phyloP scores from a whole-genome alignment of 257 asterid species.

The Ilex asprella region DNA sequence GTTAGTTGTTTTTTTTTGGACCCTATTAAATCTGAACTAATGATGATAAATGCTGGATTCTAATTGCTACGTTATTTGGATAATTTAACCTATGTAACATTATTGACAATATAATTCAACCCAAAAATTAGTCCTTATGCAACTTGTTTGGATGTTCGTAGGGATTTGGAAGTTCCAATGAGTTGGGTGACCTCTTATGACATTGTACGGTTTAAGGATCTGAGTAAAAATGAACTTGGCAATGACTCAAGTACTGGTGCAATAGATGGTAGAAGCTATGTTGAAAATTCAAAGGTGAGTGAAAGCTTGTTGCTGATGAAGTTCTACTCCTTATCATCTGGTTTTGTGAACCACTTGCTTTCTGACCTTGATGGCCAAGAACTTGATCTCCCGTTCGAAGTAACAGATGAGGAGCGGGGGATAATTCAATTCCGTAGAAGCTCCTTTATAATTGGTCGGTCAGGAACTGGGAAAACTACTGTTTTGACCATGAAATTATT shows the following conservation, averaged over 20 bases:
- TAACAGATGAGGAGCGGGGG: constrained; percentile 55
- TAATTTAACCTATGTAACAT: not conserved
- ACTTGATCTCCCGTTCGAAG: constrained; percentile 60
- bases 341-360: constrained; percentile 47
- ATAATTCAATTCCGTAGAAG: constrained; percentile 40
- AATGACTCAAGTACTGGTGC: constrained; percentile 12
- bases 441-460: constrained; percentile 60
- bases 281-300: constrained; percentile 44
- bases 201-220: constrained; percentile 31
- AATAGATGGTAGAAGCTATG: constrained; percentile 25
- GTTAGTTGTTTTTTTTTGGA: constrained; percentile 21
- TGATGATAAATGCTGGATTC: not conserved
- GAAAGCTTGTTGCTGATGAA: constrained; percentile 65
- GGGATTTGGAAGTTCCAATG: constrained; percentile 54
- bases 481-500: constrained; percentile 53
- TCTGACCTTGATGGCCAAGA: constrained; percentile 36
- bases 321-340: constrained; percentile 50
- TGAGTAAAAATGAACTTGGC: not conserved
- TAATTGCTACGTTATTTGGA: not conserved
- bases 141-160: constrained; percentile 10
- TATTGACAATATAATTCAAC: too few relatives aligned
- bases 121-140: not conserved
- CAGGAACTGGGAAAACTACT: constrained; percentile 74
- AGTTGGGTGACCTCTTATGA: constrained; percentile 35
- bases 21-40: not conserved